Evolutionary conservation across 192 early-diverging fungal genomes (phyloP), one percentile per base, ranked within the genome.

Genomic region (Polychytrium aggregatum): DNA sequence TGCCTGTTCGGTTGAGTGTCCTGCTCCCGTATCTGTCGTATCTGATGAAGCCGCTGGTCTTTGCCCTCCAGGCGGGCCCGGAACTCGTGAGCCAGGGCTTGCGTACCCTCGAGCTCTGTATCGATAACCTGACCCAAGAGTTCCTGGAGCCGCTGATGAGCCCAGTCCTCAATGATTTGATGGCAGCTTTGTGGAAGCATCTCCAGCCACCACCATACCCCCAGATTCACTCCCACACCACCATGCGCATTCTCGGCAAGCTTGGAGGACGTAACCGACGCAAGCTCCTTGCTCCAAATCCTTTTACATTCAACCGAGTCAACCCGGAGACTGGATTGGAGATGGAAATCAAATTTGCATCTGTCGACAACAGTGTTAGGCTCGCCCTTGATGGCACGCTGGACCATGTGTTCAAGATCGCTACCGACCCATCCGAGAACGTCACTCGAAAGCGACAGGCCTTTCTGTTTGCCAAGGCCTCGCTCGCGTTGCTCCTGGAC

Each of bases 101-200:
- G 37, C 75, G 94, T 28, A 98, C 92, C 3, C 73, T 99, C 22
- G 97, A 99, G 70, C 72, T 97, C 14, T 97, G 92, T 62, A 89
- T 98, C 30, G 97, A 99, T 58, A 98, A 98, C 56, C 65, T 99
- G 31, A 97, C 88, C 0, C 90, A 88, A 31, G 92, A 95, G 42
- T 98, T 97, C 52, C 53, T 99, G 29, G 94, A 99, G 49, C 94
- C 92, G 1, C 94, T 98, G 46, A 79, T 99, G 70, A 73, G 78
- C 14, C 94, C 94, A 1, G 87, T 97, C 13, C 85, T 92, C 48
- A 82, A 84, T 29, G 94, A 96, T 21, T 68, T 99, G 1, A 97
- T 99, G 97, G 69, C 76, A 26, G 86, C 88, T 1, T 67, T 99
- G 16, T 94, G 90, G 86, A 83, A 75, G 45, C 97, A 97, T 53